Conservation (phyloP, 108 stramenopile genomes). For the Epithemia pelagica region DNA sequence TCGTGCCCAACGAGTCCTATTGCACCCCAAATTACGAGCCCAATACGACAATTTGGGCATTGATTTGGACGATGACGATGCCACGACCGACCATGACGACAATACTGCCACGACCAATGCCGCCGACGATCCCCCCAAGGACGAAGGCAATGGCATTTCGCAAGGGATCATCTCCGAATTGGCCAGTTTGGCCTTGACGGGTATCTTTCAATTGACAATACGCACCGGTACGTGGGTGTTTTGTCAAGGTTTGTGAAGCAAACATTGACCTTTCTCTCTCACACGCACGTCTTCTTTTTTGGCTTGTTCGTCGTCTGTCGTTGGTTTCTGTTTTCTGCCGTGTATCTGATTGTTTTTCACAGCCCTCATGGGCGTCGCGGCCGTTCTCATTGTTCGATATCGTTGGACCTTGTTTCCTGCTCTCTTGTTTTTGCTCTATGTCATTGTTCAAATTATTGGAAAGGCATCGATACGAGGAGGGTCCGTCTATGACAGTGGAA, state of each 20-base stretch:
- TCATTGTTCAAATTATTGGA: slow-evolving; percentile 39
- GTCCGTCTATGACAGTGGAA: neutral
- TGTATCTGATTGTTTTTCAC: slow-evolving; percentile 6
- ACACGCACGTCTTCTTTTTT: neutral
- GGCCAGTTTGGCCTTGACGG: slow-evolving; percentile 54
- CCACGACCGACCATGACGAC: slow-evolving; percentile 10
- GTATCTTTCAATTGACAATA: slow-evolving; percentile 63
- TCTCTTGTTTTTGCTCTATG: slow-evolving; percentile 41
- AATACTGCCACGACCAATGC: neutral
- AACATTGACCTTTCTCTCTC: neutral
- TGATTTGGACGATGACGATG: slow-evolving; percentile 77
- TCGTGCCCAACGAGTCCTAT: slow-evolving; percentile 69
- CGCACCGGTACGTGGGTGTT: slow-evolving; percentile 45
- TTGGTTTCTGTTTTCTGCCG: neutral
- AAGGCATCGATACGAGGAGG: slow-evolving; percentile 5
- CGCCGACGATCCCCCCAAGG: neutral
- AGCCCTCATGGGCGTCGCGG: slow-evolving; percentile 57
- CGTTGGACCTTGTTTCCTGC: slow-evolving; percentile 40
- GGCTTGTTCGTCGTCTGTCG: neutral
- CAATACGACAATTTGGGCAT: slow-evolving; percentile 81
- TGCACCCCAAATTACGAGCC: slow-evolving; percentile 54
- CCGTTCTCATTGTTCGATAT: slow-evolving; percentile 55
- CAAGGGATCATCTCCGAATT: slow-evolving; percentile 70
- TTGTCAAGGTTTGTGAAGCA: neutral
- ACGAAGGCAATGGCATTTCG: slow-evolving; percentile 11